These are phyloP conservation scores for Euphorbia pulcherrima DNA, from an alignment of 345 rosid genomes.

Conservation along the genomic window DNA sequence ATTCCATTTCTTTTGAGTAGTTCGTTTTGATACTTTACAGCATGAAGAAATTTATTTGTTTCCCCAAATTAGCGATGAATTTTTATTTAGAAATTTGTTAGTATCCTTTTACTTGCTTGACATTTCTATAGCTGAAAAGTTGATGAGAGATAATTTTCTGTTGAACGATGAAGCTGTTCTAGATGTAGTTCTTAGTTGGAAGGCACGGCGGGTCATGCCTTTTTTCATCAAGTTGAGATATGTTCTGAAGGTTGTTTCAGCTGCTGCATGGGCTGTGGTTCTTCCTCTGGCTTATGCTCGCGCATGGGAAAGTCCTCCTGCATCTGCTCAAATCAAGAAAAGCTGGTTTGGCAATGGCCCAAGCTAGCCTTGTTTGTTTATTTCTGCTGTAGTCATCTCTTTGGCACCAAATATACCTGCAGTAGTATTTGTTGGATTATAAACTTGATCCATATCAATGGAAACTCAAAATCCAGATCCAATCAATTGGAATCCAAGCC, in stretches of 20 bases:
- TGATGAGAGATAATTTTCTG: constrained; percentile 1
- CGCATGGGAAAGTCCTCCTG: constrained; percentile 80
- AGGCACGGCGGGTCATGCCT: constrained; percentile 85
- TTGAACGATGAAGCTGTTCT: constrained; percentile 67
- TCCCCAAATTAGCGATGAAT: background rate
- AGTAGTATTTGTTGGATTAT: too few species aligned
- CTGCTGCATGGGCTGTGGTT: constrained; percentile 92
- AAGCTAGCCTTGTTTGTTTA: constrained; percentile 68
- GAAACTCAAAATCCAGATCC: too few species aligned
- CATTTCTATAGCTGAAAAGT: background rate
- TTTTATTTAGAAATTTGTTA: background rate
- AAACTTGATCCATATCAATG: too few species aligned
- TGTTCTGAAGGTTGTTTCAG: constrained; percentile 82
- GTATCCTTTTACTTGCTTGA: background rate
- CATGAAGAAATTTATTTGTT: background rate
- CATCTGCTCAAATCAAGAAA: constrained; percentile 85
- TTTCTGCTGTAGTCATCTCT: constrained; percentile 75
- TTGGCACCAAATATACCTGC: constrained; percentile 91
- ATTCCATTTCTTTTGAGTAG: background rate
- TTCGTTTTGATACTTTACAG: background rate
- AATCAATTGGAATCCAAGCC: too few species aligned
- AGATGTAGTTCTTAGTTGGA: constrained; percentile 88
- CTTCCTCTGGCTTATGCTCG: constrained; percentile 93
- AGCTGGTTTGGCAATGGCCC: constrained; percentile 83
- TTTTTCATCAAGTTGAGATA: constrained; percentile 88